A percentile compares a stretch with the other conserved stretches of the same genome.
Evolutionary conservation across 2,329 filamentous ascomycete genomes (phyloP).

Genomic region (Aspergillus vadensis): DNA sequence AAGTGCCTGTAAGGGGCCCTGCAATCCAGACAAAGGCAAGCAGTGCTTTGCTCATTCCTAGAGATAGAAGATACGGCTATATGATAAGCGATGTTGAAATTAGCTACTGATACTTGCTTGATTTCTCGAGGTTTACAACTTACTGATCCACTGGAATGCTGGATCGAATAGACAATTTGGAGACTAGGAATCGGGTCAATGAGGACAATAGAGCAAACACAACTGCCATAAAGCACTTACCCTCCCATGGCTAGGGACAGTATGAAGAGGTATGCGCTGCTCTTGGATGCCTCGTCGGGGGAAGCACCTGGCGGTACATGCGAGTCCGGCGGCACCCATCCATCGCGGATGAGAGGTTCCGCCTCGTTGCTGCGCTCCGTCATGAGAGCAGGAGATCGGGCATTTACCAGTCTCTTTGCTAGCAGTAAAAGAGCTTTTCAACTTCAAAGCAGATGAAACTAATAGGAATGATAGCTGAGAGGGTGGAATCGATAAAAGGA

Average conservation of each 20-base stretch:
- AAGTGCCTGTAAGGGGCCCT: slow-evolving; percentile 73
- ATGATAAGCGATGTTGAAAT: not conserved
- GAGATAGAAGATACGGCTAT: slow-evolving; percentile 70
- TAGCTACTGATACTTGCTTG: not conserved
- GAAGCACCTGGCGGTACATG: not conserved
- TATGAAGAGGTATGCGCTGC: slow-evolving; percentile 78
- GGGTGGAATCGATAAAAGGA: not conserved
- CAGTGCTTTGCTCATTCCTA: slow-evolving; percentile 77
- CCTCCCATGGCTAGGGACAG: slow-evolving; percentile 83
- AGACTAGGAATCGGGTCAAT: slow-evolving; percentile 51
- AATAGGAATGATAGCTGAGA: not conserved
- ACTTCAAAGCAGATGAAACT: too few relatives aligned
- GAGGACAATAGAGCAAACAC: not conserved
- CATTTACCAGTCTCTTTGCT: not conserved
- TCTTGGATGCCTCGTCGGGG: slow-evolving; percentile 58
- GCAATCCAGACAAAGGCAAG: slow-evolving; percentile 86
- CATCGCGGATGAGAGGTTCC: slow-evolving; percentile 8
- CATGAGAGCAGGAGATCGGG: not conserved
- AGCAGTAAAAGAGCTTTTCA: not conserved
- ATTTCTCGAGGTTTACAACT: slow-evolving; percentile 26
- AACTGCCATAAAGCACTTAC: slow-evolving; percentile 34
- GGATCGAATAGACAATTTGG: slow-evolving; percentile 93
- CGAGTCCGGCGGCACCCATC: not conserved
- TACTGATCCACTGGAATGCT: slow-evolving; percentile 84
- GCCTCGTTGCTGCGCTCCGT: slow-evolving; percentile 2